Evolutionary conservation across 352 stramenopile species (phyloP).

Genomic region (Stephanocyclus meneghinianus): DNA sequence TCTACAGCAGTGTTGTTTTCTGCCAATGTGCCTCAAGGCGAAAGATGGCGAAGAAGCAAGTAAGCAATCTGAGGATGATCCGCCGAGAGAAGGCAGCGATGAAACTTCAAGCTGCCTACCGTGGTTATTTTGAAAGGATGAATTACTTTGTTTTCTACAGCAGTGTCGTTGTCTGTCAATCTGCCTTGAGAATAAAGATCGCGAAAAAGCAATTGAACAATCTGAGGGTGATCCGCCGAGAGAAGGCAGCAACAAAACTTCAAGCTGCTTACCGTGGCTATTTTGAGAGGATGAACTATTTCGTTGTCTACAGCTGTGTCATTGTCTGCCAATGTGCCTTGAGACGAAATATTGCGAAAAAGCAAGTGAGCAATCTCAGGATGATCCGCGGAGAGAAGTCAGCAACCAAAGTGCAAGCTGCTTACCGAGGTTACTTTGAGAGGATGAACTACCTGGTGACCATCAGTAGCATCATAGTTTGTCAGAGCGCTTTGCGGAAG

Average conservation of each 20-base stretch:
- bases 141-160: not conserved
- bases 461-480: conserved; percentile 2
- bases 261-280: not conserved
- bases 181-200: not conserved
- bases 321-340: not conserved
- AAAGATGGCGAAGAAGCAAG: too few species aligned
- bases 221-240: not conserved
- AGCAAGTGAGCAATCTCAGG: not conserved
- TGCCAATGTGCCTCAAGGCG: not conserved
- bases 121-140: not conserved
- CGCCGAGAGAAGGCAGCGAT: too few species aligned
- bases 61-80: too few species aligned
- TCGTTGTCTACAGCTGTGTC: not conserved
- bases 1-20: not conserved
- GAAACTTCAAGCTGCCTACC: not conserved
- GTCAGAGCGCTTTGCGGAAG: not conserved
- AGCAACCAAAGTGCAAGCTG: not conserved
- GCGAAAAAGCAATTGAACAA: not conserved
- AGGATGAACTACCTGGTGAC: not conserved
- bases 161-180: not conserved
- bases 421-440: not conserved
- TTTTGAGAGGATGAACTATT: not conserved
- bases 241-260: not conserved
- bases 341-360: not conserved
- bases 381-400: not conserved